Evolutionary conservation across 345 rosid species (phyloP).

Genomic region (Diplotaxis tenuifolia): DNA sequence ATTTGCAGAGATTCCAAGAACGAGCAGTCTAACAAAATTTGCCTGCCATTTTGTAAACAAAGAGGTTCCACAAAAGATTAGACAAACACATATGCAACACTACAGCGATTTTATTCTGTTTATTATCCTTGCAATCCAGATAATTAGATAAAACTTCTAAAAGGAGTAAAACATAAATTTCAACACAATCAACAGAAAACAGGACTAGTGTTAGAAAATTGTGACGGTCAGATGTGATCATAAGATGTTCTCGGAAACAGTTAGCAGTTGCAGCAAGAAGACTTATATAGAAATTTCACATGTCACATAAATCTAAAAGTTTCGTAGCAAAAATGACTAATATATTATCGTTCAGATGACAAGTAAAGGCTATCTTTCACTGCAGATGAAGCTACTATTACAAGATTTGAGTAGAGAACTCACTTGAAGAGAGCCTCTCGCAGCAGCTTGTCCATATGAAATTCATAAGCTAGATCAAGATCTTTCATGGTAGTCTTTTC

Average conservation of each 20-base stretch:
- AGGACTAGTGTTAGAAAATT: background rate
- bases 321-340: constrained; percentile 4
- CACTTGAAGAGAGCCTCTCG: constrained; percentile 79
- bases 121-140: background rate
- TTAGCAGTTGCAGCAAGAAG: background rate
- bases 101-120: too few species aligned
- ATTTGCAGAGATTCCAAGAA: constrained; percentile 82
- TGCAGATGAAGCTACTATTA: background rate
- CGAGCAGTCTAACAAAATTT: constrained; percentile 60
- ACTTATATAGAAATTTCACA: background rate
- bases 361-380: background rate
- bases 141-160: background rate
- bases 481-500: constrained; percentile 86
- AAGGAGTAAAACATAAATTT: background rate
- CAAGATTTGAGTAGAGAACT: constrained; percentile 30
- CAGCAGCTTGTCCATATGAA: constrained; percentile 85
- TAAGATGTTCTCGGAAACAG: constrained; percentile 5
- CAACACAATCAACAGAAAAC: background rate
- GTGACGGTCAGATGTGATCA: background rate
- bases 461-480: constrained; percentile 74
- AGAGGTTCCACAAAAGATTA: constrained; percentile 7
- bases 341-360: background rate
- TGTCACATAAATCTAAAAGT: constrained; percentile 5
- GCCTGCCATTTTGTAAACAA: constrained; percentile 50
- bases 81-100: background rate